Evolutionary conservation across 1,284 basidiomycete genomes (phyloP).

Genomic region (Ganoderma boninense): DNA sequence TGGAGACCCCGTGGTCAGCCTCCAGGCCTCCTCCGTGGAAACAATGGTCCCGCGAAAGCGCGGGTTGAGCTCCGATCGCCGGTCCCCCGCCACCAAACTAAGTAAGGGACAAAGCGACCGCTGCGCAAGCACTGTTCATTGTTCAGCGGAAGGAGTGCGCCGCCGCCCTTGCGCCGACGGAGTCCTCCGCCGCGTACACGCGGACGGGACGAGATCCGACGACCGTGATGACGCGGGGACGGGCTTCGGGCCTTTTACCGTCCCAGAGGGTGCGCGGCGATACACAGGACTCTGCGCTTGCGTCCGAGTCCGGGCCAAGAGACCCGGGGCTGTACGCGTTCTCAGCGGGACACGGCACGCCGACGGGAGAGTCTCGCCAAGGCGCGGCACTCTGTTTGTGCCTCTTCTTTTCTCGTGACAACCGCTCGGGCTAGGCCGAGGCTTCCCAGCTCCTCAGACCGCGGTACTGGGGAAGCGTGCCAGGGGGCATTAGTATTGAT

Average conservation of each 20-base stretch:
- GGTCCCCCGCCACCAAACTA: neutral
- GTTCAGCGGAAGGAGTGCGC: neutral
- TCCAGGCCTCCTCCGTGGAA: neutral
- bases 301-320: neutral
- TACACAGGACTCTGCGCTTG: neutral
- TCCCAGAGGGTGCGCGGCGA: neutral
- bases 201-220: neutral
- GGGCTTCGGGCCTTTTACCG: neutral
- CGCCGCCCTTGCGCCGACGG: neutral
- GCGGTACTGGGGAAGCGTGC: neutral
- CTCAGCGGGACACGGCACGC: slow-evolving; percentile 5
- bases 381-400: slow-evolving; percentile 48
- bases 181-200: neutral
- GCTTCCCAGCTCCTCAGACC: slow-evolving; percentile 44
- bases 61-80: neutral
- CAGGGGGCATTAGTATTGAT: neutral
- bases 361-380: slow-evolving; percentile 33
- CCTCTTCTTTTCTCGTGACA: slow-evolving; percentile 50
- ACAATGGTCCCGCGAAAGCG: neutral
- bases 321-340: neutral
- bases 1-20: too few relatives aligned
- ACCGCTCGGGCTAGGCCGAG: slow-evolving; percentile 66
- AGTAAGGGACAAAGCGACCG: neutral
- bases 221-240: neutral
- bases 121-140: too few relatives aligned